Percentiles rank a stretch among this genome's conserved stretches.
Conservation (phyloP, 768 basidiomycete genomes). For the Phanerochaete sordida region DNA sequence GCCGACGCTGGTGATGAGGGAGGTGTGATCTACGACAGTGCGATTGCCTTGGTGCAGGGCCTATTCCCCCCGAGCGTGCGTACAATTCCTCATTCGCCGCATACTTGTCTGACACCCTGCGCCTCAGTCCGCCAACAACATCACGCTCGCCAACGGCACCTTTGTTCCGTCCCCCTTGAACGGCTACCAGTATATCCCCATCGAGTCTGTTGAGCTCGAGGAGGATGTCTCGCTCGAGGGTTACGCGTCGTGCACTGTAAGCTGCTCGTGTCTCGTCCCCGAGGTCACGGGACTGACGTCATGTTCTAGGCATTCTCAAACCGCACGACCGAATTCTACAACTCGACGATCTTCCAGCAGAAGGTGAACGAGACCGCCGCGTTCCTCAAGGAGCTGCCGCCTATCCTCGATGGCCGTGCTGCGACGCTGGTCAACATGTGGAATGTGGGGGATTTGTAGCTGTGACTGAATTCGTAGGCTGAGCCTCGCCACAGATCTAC, state of each 20-base stretch:
- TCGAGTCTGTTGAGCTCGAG: constrained; percentile 24
- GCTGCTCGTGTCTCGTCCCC: too few species aligned
- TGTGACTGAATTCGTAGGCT: not conserved
- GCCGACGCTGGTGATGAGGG: constrained; percentile 72
- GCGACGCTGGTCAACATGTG: constrained; percentile 25
- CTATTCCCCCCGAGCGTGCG: constrained; percentile 43
- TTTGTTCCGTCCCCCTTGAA: not conserved
- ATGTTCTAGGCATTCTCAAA: constrained; percentile 17
- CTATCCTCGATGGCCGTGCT: constrained; percentile 23
- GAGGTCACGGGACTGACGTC: too few species aligned
- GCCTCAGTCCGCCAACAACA: not conserved
- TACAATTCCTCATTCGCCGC: too few species aligned
- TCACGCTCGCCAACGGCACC: constrained; percentile 7
- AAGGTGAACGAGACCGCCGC: constrained; percentile 18
- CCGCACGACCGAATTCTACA: constrained; percentile 26
- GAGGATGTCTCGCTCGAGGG: constrained; percentile 22
- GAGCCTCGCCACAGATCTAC: constrained; percentile 21
- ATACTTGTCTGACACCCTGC: too few species aligned
- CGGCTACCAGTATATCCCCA: constrained; percentile 11
- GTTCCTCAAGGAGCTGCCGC: constrained; percentile 24
- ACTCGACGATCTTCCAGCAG: constrained; percentile 23
- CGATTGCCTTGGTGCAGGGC: constrained; percentile 66
- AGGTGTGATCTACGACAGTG: constrained; percentile 63
- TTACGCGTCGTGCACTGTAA: constrained; percentile 20
- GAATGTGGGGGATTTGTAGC: constrained; percentile 6